A percentile compares a stretch with the other conserved stretches of the same genome.
Conservation (phyloP, 2,329 filamentous ascomycete species). For the Paraconiothyrium brasiliense region DNA sequence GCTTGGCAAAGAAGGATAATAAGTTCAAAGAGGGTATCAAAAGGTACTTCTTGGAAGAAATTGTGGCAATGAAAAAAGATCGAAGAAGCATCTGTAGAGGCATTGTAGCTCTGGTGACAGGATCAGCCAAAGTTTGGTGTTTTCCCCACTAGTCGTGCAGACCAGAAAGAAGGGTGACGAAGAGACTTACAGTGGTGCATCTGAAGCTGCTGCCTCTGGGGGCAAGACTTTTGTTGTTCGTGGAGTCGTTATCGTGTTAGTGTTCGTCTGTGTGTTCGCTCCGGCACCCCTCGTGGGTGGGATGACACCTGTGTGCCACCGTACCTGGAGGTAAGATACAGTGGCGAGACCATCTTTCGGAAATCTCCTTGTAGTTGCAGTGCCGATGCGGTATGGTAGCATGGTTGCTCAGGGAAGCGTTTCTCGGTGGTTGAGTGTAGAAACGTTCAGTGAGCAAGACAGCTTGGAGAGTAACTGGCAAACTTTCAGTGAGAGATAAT, state of each 20-base stretch:
- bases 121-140: not conserved
- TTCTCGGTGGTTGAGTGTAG: not conserved
- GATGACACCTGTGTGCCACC: conserved; percentile 10
- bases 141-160: too few relatives aligned
- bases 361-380: conserved; percentile 3
- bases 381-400: conserved; percentile 7
- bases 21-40: conserved; percentile 51
- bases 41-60: conserved; percentile 58
- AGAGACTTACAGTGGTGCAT: conserved; percentile 25
- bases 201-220: conserved; percentile 11
- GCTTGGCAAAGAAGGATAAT: conserved; percentile 53
- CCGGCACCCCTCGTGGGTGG: conserved; percentile 3
- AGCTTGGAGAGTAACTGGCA: not conserved
- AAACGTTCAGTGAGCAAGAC: not conserved
- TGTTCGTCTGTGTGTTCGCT: not conserved
- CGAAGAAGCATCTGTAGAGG: conserved; percentile 40
- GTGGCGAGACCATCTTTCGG: conserved; percentile 8
- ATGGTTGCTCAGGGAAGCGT: not conserved
- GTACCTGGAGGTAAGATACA: conserved; percentile 10
- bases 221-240: conserved; percentile 20
- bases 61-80: conserved; percentile 52
- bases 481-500: not conserved
- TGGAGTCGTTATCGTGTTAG: conserved; percentile 15
- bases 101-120: conserved; percentile 28
- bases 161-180: not conserved